Conservation (phyloP, 176 grass and related monocot species). For the Urochloa ruziziensis region DNA sequence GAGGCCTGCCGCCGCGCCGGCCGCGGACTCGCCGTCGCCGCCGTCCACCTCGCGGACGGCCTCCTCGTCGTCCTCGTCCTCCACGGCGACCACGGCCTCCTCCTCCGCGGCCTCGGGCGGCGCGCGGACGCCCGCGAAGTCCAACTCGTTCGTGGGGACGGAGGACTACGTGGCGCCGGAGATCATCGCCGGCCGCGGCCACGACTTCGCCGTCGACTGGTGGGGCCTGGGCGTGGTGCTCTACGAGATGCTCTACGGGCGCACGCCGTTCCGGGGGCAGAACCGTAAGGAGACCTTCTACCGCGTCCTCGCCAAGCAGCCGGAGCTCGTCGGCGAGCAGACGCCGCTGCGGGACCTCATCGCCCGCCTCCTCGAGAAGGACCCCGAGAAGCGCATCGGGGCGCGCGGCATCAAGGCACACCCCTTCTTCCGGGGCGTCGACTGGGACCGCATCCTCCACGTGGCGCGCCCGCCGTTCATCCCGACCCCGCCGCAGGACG, state of each 20-base stretch:
- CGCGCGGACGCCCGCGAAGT: constrained; percentile 51
- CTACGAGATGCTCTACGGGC: constrained; percentile 98
- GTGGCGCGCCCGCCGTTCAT: constrained; percentile 88
- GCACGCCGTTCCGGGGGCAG: constrained; percentile 89
- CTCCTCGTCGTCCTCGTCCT: constrained; percentile 36
- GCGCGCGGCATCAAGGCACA: constrained; percentile 65
- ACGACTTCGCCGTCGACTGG: constrained; percentile 96
- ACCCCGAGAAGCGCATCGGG: constrained; percentile 70
- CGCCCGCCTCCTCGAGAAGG: constrained; percentile 78
- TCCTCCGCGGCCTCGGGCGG: background rate
- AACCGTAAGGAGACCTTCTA: constrained; percentile 99
- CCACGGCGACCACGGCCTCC: constrained; percentile 25
- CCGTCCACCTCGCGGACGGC: constrained; percentile 46
- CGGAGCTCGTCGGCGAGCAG: constrained; percentile 82
- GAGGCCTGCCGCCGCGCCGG: background rate
- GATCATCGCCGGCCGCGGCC: constrained; percentile 83
- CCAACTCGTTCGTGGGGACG: constrained; percentile 96
- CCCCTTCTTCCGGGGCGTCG: constrained; percentile 76
- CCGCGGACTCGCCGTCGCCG: constrained; percentile 37
- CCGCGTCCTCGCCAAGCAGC: constrained; percentile 72
- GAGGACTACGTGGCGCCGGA: constrained; percentile 99
- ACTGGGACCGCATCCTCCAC: constrained; percentile 70
- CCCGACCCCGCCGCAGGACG: constrained; percentile 30
- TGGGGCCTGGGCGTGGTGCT: constrained; percentile 90
- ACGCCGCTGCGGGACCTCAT: constrained; percentile 83